Conservation (phyloP, 805 yeast genomes). For the Pichia deserticola region DNA sequence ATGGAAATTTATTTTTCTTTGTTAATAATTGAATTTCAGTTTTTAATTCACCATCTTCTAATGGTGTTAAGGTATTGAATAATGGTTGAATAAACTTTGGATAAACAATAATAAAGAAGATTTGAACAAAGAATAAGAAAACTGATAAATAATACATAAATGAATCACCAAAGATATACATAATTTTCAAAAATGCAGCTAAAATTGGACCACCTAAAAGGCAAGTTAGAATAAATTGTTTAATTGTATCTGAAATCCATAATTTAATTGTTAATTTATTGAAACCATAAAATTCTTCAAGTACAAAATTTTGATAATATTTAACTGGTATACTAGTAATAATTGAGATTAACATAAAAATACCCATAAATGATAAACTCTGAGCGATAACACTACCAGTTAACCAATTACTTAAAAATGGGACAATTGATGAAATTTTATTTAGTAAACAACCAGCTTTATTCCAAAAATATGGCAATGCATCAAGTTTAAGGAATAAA, state of each 20-base stretch:
- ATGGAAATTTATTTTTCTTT: constrained; percentile 69
- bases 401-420: constrained; percentile 13
- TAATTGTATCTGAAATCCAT: constrained; percentile 69
- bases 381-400: constrained; percentile 58
- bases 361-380: constrained; percentile 56
- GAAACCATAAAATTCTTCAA: constrained; percentile 91
- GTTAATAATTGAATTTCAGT: constrained; percentile 77
- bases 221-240: constrained; percentile 45
- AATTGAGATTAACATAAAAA: constrained; percentile 42
- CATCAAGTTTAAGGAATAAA: constrained; percentile 49
- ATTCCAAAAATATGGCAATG: constrained; percentile 58
- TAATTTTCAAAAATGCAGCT: constrained; percentile 71
- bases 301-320: constrained; percentile 73
- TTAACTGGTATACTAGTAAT: constrained; percentile 58
- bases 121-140: constrained; percentile 63
- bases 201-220: constrained; percentile 66
- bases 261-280: constrained; percentile 71
- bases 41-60: constrained; percentile 85
- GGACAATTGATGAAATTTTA: constrained; percentile 18
- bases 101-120: constrained; percentile 63
- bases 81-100: constrained; percentile 89
- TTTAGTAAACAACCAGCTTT: constrained; percentile 15
- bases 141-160: constrained; percentile 77
- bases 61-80: constrained; percentile 85
- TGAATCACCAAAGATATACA: constrained; percentile 69